These are phyloP conservation scores for Cutaneotrichosporon sp. DNA, from an alignment of 1,284 basidiomycete species.

Conservation along the genomic window DNA sequence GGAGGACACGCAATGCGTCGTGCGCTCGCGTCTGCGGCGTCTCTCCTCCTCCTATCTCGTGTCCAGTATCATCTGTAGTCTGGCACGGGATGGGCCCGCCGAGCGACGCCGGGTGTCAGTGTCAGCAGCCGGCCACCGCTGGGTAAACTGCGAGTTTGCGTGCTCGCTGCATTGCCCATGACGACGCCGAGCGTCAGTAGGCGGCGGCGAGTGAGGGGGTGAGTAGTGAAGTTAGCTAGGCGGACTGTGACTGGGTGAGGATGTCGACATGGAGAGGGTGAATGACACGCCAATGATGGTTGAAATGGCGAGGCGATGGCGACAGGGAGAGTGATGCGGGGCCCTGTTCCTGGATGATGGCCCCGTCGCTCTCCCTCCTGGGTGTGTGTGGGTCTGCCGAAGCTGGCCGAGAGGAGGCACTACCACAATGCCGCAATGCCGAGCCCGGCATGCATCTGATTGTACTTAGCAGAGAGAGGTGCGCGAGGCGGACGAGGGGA, in stretches of 20 bases:
- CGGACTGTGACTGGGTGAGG: neutral
- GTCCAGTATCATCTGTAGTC: too few species aligned
- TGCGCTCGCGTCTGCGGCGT: neutral
- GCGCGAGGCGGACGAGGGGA: too few species aligned
- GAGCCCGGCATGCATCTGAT: too few species aligned
- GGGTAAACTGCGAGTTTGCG: neutral
- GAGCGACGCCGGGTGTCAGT: neutral
- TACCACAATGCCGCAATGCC: too few species aligned
- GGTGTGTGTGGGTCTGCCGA: too few species aligned
- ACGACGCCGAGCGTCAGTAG: neutral
- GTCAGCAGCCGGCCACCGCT: neutral
- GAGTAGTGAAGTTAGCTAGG: neutral
- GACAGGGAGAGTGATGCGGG: neutral
- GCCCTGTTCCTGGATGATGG: too few species aligned
- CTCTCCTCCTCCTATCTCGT: neutral
- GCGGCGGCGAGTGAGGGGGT: too few species aligned
- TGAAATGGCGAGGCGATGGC: neutral
- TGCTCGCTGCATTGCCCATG: neutral
- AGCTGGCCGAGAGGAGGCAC: too few species aligned
- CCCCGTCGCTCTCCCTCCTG: too few species aligned
- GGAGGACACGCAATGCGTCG: neutral
- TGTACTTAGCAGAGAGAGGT: too few species aligned
- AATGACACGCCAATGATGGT: neutral
- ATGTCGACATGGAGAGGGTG: neutral
- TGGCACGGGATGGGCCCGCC: too few species aligned